A percentile compares a stretch with the other conserved stretches of the same genome.
Conservation (phyloP, 257 asterid genomes). For the Solanum dulcamara region DNA sequence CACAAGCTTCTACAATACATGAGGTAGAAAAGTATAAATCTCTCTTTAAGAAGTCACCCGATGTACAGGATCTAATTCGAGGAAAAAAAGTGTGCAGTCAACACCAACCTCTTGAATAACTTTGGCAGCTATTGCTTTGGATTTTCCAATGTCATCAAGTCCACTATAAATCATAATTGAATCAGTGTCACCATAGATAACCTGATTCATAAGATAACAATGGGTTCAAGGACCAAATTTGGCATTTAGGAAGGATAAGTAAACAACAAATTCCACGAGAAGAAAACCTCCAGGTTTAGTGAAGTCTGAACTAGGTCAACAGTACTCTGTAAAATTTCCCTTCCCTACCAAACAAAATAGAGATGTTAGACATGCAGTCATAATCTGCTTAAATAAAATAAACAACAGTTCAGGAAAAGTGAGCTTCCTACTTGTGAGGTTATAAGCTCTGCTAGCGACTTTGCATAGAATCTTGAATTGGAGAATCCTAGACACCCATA, state of each 20-base stretch:
- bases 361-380: constrained; percentile 11
- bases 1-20: background rate
- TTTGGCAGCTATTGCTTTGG: constrained; percentile 67
- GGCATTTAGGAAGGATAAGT: background rate
- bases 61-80: background rate
- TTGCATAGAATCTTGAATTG: constrained; percentile 94
- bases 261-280: constrained; percentile 1
- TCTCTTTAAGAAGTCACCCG: background rate
- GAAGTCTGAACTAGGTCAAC: constrained; percentile 83
- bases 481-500: constrained; percentile 97
- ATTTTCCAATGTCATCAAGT: constrained; percentile 81
- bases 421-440: constrained; percentile 61
- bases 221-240: constrained; percentile 4
- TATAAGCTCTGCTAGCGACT: constrained; percentile 90
- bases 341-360: constrained; percentile 48
- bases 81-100: background rate
- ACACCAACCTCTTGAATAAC: constrained; percentile 82
- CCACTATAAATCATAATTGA: constrained; percentile 96
- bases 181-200: constrained; percentile 97
- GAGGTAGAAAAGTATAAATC: background rate
- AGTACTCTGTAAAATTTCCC: constrained; percentile 91
- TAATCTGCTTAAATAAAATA: background rate
- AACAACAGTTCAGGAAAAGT: background rate
- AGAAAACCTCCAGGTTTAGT: constrained; percentile 70
- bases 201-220: constrained; percentile 33